Percentiles rank a stretch among this genome's conserved stretches.
These are phyloP conservation scores for Solanum appendiculatum DNA, from an alignment of 257 asterid species.

Conservation along the genomic window DNA sequence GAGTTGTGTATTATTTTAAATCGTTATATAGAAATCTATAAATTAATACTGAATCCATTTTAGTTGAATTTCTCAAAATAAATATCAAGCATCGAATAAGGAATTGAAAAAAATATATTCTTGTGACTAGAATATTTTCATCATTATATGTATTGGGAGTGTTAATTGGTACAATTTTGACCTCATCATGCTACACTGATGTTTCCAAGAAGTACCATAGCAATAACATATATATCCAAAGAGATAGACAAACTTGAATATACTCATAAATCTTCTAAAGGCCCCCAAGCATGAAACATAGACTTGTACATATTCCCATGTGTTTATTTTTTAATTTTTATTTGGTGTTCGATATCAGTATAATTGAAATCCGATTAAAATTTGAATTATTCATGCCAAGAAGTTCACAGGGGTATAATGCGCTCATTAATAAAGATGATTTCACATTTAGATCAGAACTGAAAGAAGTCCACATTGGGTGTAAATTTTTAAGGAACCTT, in stretches of 20 bases:
- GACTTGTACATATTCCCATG: neutral
- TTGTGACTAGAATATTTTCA: neutral
- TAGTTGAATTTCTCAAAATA: neutral
- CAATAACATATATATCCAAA: neutral
- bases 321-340: neutral
- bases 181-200: neutral
- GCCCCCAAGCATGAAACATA: neutral
- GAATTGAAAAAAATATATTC: neutral
- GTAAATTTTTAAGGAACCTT: too few species aligned
- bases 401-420: fast-evolving
- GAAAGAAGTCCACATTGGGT: neutral
- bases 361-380: neutral
- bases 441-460: too few species aligned
- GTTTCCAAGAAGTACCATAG: neutral
- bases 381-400: neutral
- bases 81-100: neutral
- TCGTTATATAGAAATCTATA: neutral
- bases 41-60: too few species aligned
- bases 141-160: neutral
- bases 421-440: neutral
- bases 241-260: neutral
- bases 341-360: fast-evolving
- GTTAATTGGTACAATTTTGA: neutral
- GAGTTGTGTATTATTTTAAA: neutral
- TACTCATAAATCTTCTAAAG: neutral